Percentiles rank a stretch among this genome's conserved stretches.
Conservation (phyloP, 2,329 filamentous ascomycete genomes). For the Mariannaea sp. region DNA sequence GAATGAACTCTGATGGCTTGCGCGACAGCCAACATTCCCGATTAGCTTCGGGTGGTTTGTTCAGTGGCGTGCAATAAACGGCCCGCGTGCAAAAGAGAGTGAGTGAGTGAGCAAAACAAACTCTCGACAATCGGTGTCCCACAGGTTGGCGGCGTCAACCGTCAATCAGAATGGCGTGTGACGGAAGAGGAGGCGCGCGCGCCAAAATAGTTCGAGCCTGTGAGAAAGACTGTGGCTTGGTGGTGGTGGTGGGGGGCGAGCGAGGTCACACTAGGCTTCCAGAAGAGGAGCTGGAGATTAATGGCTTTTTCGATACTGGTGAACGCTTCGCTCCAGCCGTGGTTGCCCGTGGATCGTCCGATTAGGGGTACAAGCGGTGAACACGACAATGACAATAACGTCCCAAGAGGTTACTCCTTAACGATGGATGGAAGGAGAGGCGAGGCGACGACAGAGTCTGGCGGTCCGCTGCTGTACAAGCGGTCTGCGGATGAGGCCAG, state of each 20-base stretch:
- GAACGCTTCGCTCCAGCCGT: neutral
- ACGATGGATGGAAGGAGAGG: neutral
- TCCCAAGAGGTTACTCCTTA: too few species aligned
- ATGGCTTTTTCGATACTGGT: neutral
- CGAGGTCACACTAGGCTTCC: neutral
- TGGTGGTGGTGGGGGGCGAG: neutral
- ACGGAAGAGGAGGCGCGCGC: constrained; percentile 19
- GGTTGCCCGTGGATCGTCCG: constrained; percentile 10
- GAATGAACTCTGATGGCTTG: constrained; percentile 33
- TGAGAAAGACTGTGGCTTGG: neutral
- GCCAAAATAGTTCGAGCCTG: constrained; percentile 9
- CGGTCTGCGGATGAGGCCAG: constrained; percentile 18
- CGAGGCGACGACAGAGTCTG: neutral
- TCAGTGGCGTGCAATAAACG: constrained; percentile 16
- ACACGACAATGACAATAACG: neutral
- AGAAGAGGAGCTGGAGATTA: neutral
- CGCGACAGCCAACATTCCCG: constrained; percentile 34
- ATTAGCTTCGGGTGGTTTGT: constrained; percentile 21
- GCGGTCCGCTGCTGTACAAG: constrained; percentile 10
- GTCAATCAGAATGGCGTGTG: constrained; percentile 6
- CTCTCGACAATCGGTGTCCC: neutral
- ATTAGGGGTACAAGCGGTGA: constrained; percentile 12
- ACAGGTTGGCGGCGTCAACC: constrained; percentile 4
- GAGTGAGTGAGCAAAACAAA: neutral
- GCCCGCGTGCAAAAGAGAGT: constrained; percentile 14